Evolutionary conservation across 2,329 filamentous ascomycete genomes (phyloP).

Genomic region (Peltaster fructicola): DNA sequence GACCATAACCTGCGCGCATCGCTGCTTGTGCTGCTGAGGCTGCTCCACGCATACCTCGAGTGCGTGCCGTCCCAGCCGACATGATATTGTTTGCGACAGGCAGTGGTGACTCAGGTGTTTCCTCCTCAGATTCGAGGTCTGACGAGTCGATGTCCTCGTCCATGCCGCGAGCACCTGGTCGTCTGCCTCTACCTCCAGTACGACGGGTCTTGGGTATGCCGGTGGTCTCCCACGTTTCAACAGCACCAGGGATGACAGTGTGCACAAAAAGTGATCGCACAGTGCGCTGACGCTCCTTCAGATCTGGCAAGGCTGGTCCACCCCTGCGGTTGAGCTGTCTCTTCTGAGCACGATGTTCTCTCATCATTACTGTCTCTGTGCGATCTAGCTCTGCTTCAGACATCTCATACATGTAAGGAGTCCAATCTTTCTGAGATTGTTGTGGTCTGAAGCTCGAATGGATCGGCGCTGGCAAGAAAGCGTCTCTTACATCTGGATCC

Average conservation of each 20-base stretch:
- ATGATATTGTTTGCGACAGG: conserved; percentile 12
- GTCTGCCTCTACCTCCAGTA: conserved; percentile 25
- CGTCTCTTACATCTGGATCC: conserved; percentile 70
- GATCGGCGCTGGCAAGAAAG: conserved; percentile 73
- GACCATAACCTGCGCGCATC: conserved; percentile 53
- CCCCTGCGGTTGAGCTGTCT: conserved; percentile 85
- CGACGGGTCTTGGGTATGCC: conserved; percentile 56
- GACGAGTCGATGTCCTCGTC: conserved; percentile 60
- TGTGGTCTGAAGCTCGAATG: conserved; percentile 72
- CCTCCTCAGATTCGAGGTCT: conserved; percentile 83
- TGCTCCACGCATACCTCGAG: conserved; percentile 74
- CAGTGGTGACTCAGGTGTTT: conserved; percentile 70
- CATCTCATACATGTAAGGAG: conserved; percentile 84
- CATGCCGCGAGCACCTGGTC: conserved; percentile 40
- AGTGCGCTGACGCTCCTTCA: conserved; percentile 85
- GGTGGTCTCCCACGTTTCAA: conserved; percentile 62
- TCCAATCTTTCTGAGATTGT: conserved; percentile 84
- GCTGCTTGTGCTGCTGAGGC: conserved; percentile 73
- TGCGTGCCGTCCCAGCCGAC: conserved; percentile 60
- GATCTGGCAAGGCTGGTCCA: conserved; percentile 82
- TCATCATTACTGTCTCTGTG: conserved; percentile 79
- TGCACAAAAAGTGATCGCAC: conserved; percentile 86
- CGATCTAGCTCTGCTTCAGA: conserved; percentile 78
- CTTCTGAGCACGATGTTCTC: conserved; percentile 88
- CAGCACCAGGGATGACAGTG: conserved; percentile 77